Evolutionary conservation across 805 yeast species (phyloP), one percentile per base, ranked within the genome.

Genomic region (Metschnikowia proteae): DNA sequence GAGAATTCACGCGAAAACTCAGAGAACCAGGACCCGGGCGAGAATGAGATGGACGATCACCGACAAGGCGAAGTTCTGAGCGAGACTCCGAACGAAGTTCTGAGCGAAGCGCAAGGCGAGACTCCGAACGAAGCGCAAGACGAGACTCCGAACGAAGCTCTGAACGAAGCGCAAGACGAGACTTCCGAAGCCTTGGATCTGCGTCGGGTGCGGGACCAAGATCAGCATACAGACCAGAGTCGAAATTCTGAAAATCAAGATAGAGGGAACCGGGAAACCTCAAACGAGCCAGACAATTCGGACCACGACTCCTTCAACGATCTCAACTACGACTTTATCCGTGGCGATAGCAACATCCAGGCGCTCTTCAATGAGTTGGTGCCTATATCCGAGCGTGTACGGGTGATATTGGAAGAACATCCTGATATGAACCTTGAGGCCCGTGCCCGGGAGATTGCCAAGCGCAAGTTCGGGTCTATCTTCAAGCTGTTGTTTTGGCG

Each of bases 401-500:
- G 63, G 51, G 76, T 70, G 51, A 71, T 71, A 43, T 61, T 68
- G 50, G 56, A 60, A n/a, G 51, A 58, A 13, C 52, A 62, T 32
- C 38, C 58, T 0, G 64, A 74, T 34, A 65, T 67, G 7, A 67
- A 75, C 38, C 52, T 81, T 13, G 83, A 80, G 54, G 67, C 58
- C 7, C 53, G 61, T 11, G 86, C 84, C 0, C 68, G 60, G 29
- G 66, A 65, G 28, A 53, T 63, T 3, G 72, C 81, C 4, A 56
- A 64, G 11, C 46, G 51, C 31, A 77, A 61, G 51, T 70, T 62
- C 60, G 60, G 67, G 13, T 48, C 53, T 31, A 6, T 61, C 42
- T 52, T 69, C 55, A 63, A 67, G 61, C 57, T 55, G 51, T 11
- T 76, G 0, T 79, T 79, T 60, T 83, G 86, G 85, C 62, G 60